Evolutionary conservation across 305 asterid genomes (phyloP), one percentile per base, ranked within the genome.

Genomic region (Fraxinus paxiana): DNA sequence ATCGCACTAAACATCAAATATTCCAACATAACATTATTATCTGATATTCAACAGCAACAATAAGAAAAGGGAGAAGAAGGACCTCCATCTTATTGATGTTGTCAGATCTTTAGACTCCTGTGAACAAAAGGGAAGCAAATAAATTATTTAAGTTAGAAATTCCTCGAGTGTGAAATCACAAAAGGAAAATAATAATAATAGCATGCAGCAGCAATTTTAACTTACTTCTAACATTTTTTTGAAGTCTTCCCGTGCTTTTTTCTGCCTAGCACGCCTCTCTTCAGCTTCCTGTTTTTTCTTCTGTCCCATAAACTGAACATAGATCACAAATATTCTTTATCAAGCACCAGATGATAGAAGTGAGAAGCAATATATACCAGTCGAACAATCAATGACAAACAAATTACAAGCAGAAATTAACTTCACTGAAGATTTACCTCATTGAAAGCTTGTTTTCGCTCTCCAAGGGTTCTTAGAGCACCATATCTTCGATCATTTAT

Each of bases 241-340:
- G 87, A 92, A 96, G 87, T 91, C 96, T 77, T 94, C 98, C 82
- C 88, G 90, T 35, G 97, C 95, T 81, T 88, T 92, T 87, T 91
- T 93, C 90, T 87, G 93, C 79, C 92, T 90, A 75, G 85, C 86
- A n/a, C 98, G 98, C 78, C 88, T 94, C 86, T 94, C 98, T 82
- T 96, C 98, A 82, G 91, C 93, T 87, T 96, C 99, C 80, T 82
- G 92, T 80, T 90, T 94, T 85, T 88, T 96, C 94, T 90, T 92
- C 84, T 87, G 93, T 76, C 89, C 90, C 85, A 91, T 88, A 84
- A 87, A 92, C 99, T 96, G 90, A 80, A 88, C 65, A 78, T 48
- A 84, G 77, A 81, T 65, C 69, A 83, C 46, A 73, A 76, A 74
- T 70, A 73, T 13, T 34, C 56, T 78, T 74, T 33, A 28, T 79